Base-by-base conservation (phyloP, 768 basidiomycete species). In the Boletus reticulatus region DNA sequence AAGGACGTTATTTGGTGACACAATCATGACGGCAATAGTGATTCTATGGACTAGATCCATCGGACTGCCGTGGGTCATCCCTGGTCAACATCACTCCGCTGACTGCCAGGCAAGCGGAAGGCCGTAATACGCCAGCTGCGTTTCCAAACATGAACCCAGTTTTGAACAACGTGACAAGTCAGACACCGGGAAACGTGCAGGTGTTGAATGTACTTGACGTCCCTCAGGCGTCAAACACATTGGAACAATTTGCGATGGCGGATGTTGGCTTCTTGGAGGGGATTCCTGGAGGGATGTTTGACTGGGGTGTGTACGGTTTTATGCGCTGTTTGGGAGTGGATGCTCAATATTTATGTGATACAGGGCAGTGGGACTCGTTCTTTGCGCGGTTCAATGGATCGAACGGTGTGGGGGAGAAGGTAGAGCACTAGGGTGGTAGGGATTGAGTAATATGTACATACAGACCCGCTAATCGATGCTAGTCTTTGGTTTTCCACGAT, bases 331-430 rank as follows among this genome's bases (percentile, higher is more conserved):
- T 22, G 14, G 27, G 42, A 22, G 46, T 29, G 14, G 6, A 41
- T 7, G 36, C 50, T 36, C 42, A 43, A 36, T n/a, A 47, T 50
- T 49, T 50, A 22, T 53, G 43, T 24, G 39, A 37, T 43, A 43
- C 66, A 92, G 89, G 83, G 43, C 88, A 90, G 76, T 92, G 89
- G 89, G 89, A 91, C 49, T 83, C 77, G 32, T 92, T 89, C 73
- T 92, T 92, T 69, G 75, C 86, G 37, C 80, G 88, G 46, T 81
- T 90, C 55, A 71, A 70, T 48, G 9, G 52, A 19, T 36, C 66
- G 11, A 50, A 42, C 11, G 22, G 51, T 12, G 54, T 36, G 6
- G 53, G 44, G 6, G 60, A 51, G 13, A 61, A 48, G 43, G 24
- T 24, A 24, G 24, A 24, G 24, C 24, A 24, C 4, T 3, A 4